Evolutionary conservation across 768 basidiomycete genomes (phyloP).

Genomic region (Termitomyces sp.): DNA sequence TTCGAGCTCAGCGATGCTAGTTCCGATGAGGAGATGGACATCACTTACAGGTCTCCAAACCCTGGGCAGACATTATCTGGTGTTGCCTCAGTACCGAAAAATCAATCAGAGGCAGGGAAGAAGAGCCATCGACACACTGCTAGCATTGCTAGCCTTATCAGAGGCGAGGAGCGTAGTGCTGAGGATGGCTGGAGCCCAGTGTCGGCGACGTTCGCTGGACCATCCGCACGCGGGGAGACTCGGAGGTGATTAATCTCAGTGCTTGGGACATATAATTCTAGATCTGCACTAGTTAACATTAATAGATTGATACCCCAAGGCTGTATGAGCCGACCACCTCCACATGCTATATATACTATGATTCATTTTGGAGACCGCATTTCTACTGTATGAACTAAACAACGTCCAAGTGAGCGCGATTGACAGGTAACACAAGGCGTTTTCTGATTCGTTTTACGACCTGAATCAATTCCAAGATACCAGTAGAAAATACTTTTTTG

Average conservation of each 20-base stretch:
- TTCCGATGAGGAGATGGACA: conserved; percentile 65
- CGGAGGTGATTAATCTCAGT: background rate
- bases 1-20: conserved; percentile 50
- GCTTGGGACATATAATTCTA: background rate
- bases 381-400: too few relatives aligned
- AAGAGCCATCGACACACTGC: conserved; percentile 74
- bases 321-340: background rate
- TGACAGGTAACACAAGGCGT: background rate
- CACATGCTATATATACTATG: background rate
- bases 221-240: conserved; percentile 1
- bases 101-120: conserved; percentile 18
- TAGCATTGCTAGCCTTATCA: conserved; percentile 77
- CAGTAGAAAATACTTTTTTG: background rate
- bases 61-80: conserved; percentile 29
- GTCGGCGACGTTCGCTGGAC: conserved; percentile 21
- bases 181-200: conserved; percentile 85
- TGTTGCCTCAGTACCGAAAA: conserved; percentile 17
- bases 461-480: background rate
- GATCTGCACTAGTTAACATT: conserved; percentile 1
- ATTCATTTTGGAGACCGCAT: background rate
- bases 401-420: background rate
- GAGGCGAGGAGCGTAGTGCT: conserved; percentile 66
- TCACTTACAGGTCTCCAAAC: conserved; percentile 65
- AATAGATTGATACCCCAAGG: conserved; percentile 2
- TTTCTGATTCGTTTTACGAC: background rate